Evolutionary conservation across 2,329 filamentous ascomycete genomes (phyloP), one percentile per base, ranked within the genome.

Genomic region (Epichloe hybrida): DNA sequence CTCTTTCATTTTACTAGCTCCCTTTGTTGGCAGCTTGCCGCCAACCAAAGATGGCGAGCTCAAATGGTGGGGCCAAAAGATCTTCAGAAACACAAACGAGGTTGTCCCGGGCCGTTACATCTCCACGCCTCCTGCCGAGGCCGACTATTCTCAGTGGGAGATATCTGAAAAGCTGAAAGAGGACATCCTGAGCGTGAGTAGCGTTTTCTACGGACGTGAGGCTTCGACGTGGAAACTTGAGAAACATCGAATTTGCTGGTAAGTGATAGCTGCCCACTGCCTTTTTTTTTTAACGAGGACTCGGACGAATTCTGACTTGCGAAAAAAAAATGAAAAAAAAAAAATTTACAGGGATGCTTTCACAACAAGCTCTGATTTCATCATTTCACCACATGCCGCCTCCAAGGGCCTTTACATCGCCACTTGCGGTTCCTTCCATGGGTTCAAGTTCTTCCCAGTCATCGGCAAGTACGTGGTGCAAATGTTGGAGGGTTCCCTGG

Each of bases 221-320:
- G 73, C 74, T 35, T 71, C 69, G 12, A 60, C 65, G 42, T 83
- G 77, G 79, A 73, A 76, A 54, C 73, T 81, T 63, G 74, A 75
- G 51, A 77, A 81, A 59, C 75, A 82, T 59, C 73, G 81, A 5
- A 78, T 84, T 52, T 84, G 81, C 72, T 85, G 81, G 81, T 83
- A 63, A 63, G 75, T 66, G 5, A 20, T 3, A 31, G 4, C 11
- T 44, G 27, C 8, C 9, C 27, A 11, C 3, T 31, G 27, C 3
- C 3, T 5, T 4, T 2, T 38, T 34, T 7, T n/a, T n/a, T 15
- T 7, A 0, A 34, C 3, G 4, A 31, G 3, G 12, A 43, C 41
- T 43, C 11, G 23, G 3, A 11, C 23, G 5, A 17, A 15, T 43
- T 31, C n/a, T 43, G 15, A 39, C 13, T 11, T 20, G 8, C n/a